These are phyloP conservation scores for Sclerospora graminicola DNA, from an alignment of 352 stramenopile genomes.

Conservation along the genomic window DNA sequence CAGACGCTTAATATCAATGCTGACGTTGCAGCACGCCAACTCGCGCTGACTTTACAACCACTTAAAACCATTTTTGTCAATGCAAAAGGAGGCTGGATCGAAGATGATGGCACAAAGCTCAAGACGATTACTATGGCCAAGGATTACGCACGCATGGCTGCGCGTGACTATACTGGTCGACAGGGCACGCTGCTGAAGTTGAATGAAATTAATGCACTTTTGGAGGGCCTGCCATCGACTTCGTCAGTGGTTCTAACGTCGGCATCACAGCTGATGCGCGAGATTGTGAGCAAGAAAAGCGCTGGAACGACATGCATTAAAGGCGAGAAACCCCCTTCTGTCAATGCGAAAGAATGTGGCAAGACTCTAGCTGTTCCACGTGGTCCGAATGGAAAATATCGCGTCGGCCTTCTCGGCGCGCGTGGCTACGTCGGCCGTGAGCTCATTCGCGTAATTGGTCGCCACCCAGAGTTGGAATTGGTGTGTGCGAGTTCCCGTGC, in stretches of 20 bases:
- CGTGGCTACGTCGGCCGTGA: slow-evolving; percentile 82
- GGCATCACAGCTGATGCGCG: slow-evolving; percentile 58
- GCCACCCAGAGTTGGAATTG: slow-evolving; percentile 70
- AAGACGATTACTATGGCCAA: slow-evolving; percentile 72
- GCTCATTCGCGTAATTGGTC: slow-evolving; percentile 73
- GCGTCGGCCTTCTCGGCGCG: slow-evolving; percentile 78
- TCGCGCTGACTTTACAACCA: slow-evolving; percentile 73
- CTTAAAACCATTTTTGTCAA: slow-evolving; percentile 87
- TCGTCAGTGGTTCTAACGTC: slow-evolving; percentile 84
- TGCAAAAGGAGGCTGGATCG: slow-evolving; percentile 82
- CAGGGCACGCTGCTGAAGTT: slow-evolving; percentile 88
- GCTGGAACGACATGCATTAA: slow-evolving; percentile 76
- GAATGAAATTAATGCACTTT: slow-evolving; percentile 83
- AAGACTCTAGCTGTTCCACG: slow-evolving; percentile 10
- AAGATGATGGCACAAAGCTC: slow-evolving; percentile 78
- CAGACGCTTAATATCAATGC: slow-evolving; percentile 87
- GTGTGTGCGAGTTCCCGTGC: slow-evolving; percentile 78
- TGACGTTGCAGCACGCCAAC: slow-evolving; percentile 71
- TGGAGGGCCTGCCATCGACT: slow-evolving; percentile 60
- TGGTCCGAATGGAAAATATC: slow-evolving; percentile 37
- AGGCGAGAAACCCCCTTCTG: slow-evolving; percentile 24
- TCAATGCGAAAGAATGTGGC: slow-evolving; percentile 8
- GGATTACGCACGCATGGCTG: slow-evolving; percentile 69
- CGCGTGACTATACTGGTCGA: slow-evolving; percentile 77
- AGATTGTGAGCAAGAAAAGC: slow-evolving; percentile 83